Conservation (phyloP, 305 asterid species). For the Fraxinus floribunda region DNA sequence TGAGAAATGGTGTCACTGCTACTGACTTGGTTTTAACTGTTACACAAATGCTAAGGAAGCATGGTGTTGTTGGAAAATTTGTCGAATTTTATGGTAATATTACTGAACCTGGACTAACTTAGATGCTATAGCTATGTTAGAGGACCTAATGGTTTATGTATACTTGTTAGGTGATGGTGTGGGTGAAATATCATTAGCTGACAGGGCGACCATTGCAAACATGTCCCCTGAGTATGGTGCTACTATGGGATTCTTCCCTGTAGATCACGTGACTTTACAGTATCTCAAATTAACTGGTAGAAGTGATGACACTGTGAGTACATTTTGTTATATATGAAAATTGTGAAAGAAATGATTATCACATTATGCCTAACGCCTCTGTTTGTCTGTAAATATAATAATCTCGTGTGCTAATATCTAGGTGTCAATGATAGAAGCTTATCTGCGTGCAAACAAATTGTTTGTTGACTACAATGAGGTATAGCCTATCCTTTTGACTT, state of each 20-base stretch:
- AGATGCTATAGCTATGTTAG: background rate
- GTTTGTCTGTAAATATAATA: background rate
- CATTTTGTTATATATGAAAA: slow-evolving; percentile 9
- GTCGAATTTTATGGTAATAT: slow-evolving; percentile 78
- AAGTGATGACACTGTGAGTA: slow-evolving; percentile 83
- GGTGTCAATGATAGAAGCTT: slow-evolving; percentile 91
- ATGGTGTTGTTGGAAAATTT: slow-evolving; percentile 91
- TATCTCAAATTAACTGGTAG: slow-evolving; percentile 86
- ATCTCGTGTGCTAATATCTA: slow-evolving; percentile 27
- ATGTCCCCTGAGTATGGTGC: slow-evolving; percentile 98
- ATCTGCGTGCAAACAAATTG: slow-evolving; percentile 88
- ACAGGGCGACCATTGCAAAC: slow-evolving; percentile 96
- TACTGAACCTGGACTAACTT: slow-evolving; percentile 13
- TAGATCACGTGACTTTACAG: slow-evolving; percentile 77
- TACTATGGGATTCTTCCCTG: slow-evolving; percentile 98
- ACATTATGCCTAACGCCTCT: background rate
- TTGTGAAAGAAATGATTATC: background rate
- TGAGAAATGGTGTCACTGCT: slow-evolving; percentile 82
- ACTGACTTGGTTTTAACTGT: slow-evolving; percentile 88
- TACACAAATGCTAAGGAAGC: slow-evolving; percentile 89
- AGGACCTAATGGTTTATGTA: slow-evolving; percentile 7
- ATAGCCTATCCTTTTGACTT: slow-evolving; percentile 4
- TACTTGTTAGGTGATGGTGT: slow-evolving; percentile 64
- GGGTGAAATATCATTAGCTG: slow-evolving; percentile 82
- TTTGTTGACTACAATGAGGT: slow-evolving; percentile 88